Evolutionary conservation across 1,284 basidiomycete species (phyloP).

Genomic region (Ganoderma multipileum): DNA sequence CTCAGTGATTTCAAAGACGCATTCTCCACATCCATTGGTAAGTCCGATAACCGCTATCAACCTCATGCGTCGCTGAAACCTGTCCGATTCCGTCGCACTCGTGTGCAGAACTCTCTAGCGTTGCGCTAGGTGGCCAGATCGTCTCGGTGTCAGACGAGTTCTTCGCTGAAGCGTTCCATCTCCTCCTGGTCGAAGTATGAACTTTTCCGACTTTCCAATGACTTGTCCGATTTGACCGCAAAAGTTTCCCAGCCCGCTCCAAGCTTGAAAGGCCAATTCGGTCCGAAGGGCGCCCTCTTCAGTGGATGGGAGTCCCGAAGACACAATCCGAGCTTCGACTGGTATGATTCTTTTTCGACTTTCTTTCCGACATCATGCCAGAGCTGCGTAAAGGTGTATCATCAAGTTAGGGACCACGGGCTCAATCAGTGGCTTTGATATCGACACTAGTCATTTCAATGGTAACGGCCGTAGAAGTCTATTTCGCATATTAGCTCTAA

Average conservation of each 20-base stretch:
- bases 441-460: constrained; percentile 96
- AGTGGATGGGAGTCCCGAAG: constrained; percentile 95
- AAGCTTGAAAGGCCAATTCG: constrained; percentile 92
- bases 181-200: constrained; percentile 83
- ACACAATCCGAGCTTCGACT: constrained; percentile 91
- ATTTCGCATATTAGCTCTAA: neutral
- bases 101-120: constrained; percentile 84
- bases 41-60: constrained; percentile 16
- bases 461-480: constrained; percentile 48
- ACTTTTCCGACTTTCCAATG: neutral
- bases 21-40: constrained; percentile 70
- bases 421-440: constrained; percentile 85
- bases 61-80: neutral
- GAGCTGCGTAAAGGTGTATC: constrained; percentile 72
- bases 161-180: constrained; percentile 88
- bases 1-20: constrained; percentile 58
- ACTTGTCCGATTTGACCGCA: constrained; percentile 5
- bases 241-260: constrained; percentile 65
- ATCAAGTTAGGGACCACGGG: constrained; percentile 88
- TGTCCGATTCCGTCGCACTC: constrained; percentile 8
- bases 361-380: neutral
- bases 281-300: constrained; percentile 93
- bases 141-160: constrained; percentile 92
- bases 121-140: constrained; percentile 82
- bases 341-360: constrained; percentile 58